Evolutionary conservation across 805 yeast genomes (phyloP).

Genomic region (Barnettozyma wickerhamii): DNA sequence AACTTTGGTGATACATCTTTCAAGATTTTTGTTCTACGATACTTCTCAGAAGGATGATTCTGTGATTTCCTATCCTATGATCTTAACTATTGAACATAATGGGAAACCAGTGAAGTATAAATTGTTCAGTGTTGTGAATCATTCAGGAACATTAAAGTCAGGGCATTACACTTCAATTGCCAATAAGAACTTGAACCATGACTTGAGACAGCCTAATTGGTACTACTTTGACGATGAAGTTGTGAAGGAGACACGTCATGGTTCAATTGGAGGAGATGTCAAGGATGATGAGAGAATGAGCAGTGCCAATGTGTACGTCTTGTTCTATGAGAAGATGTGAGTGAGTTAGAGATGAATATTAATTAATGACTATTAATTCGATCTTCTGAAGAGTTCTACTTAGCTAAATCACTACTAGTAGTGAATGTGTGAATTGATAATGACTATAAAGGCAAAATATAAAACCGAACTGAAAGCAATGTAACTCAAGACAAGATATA

Average conservation of each 20-base stretch:
- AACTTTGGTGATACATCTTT: slow-evolving; percentile 75
- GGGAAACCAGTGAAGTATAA: slow-evolving; percentile 40
- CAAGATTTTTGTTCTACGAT: slow-evolving; percentile 61
- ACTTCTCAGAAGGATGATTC: slow-evolving; percentile 50
- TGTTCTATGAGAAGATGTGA: slow-evolving; percentile 51
- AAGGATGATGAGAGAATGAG: slow-evolving; percentile 31
- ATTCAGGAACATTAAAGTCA: slow-evolving; percentile 61
- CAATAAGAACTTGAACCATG: slow-evolving; percentile 30
- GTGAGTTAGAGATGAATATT: no score
- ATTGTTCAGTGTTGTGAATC: slow-evolving; percentile 63
- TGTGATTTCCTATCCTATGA: slow-evolving; percentile 50
- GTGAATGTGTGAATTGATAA: no score
- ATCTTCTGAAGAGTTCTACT: no score
- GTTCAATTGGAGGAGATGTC: slow-evolving; percentile 32
- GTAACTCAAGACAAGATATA: no score
- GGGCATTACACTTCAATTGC: slow-evolving; percentile 77
- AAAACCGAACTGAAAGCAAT: no score
- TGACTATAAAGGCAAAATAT: no score
- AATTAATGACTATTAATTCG: no score
- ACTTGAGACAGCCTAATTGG: slow-evolving; percentile 48
- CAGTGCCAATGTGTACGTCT: slow-evolving; percentile 61
- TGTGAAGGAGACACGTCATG: slow-evolving; percentile 45
- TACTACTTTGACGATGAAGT: slow-evolving; percentile 72
- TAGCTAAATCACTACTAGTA: no score
- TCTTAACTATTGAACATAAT: slow-evolving; percentile 42